Evolutionary conservation across 352 stramenopile genomes (phyloP), one percentile per base, ranked within the genome.

Genomic region (Globisporangium middletonii): DNA sequence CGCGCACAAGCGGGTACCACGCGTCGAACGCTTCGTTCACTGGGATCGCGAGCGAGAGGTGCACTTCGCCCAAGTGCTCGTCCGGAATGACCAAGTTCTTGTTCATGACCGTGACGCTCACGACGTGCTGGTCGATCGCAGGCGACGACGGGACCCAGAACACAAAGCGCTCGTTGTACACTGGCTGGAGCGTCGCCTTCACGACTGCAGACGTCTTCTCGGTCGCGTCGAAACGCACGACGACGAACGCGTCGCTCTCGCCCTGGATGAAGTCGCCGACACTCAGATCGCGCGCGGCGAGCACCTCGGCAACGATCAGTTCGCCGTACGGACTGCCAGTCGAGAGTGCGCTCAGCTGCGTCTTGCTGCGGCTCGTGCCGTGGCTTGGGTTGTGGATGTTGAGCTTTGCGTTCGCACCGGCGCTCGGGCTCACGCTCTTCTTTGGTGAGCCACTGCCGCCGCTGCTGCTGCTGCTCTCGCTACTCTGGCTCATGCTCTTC

Each of bases 131-230:
- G 19, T 83, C 73, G 53, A 73, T 79, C 0, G 69, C 59, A 0
- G 71, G 68, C 13, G 73, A 79, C 0, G 76, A 78, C 27, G 76
- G 68, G 19, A 86, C 41, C 75, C 77, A 91, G 63, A 88, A 86
- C 49, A 91, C 75, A 50, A 91, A 91, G 0, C 81, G 76, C 33
- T 89, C 77, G 57, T 88, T 87, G 62, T 83, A 80, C 19, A 77
- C 62, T 8, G 68, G 65, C 12, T 62, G 65, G 27, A 68, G 64
- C 4, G 58, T 67, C 18, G 55, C 60, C 16, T 62, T 60, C 11
- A 64, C 65, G 42, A 73, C 65, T 16, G 54, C 53, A 0, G 77
- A 78, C 41, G 70, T 65, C 26, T 74, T 79, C 41, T 69, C 69
- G 57, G 65, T 62, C 11, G 62, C 50, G 8, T 69, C 63, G 28